Base-by-base conservation (phyloP, 2,329 filamentous ascomycete genomes). In the Fusarium sarcochroum region DNA sequence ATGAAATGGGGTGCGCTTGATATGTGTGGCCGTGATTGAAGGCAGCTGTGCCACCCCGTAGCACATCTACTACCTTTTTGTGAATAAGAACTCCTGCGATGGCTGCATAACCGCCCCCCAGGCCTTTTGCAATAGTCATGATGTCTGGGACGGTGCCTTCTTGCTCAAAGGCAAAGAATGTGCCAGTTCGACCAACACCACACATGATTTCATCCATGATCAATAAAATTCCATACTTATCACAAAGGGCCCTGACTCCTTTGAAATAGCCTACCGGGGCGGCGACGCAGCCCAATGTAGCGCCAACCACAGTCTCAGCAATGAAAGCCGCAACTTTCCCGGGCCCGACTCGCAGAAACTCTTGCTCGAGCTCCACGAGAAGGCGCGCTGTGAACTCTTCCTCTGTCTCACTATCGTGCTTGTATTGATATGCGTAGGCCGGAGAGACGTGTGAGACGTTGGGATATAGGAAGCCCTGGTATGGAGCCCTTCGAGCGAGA, bases 131-230 rank as follows among this genome's bases (percentile, higher is more conserved):
- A 77, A 81, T 77, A 27, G 63, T 21, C 51, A 76, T 45, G 23
- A 74, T 71, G 18, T 71, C 70, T 4, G 70, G 70, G 1, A 65
- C 52, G 3, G 71, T 30, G 2, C 58, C 55, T 7, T 73, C 68
- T 2, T 87, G 78, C 59, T 87, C 77, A 48, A 89, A 86, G 0
- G 87, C 88, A 50, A 90, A 89, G 80, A 90, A 86, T 2, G 84
- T 76, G 0, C 87, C 87, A 0, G 82, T 84, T 1, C 87, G 80
- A 0, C 87, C 86, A 4, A 89, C 79, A 0, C 84, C 87, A 0
- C 87, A 89, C 75, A 89, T 87, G 0, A 87, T 87, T 71, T 89
- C 87, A 63, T 89, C 87, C 17, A 89, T 75, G 45, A 89, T 89
- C 8, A 89, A 71, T 4, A 89, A 79, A 82, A 89, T 87, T 4